These are phyloP conservation scores for Ganoderma sinense DNA, from an alignment of 1,284 basidiomycete species.

Conservation along the genomic window DNA sequence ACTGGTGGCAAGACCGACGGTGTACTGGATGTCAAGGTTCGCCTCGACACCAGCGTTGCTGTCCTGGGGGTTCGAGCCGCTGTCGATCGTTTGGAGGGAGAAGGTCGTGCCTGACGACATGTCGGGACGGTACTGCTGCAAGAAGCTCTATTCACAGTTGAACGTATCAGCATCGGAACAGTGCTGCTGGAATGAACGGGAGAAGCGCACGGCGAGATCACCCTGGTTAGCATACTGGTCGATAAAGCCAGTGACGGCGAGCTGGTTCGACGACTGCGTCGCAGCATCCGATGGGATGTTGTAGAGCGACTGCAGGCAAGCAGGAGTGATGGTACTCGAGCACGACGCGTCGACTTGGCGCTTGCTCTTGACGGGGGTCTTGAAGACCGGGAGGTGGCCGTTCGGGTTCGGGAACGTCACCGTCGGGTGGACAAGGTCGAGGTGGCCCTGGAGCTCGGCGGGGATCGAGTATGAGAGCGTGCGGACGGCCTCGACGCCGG, in stretches of 20 bases:
- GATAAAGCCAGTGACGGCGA: conserved; percentile 66
- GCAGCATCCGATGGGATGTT: conserved; percentile 53
- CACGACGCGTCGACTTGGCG: too few relatives aligned
- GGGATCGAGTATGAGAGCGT: conserved; percentile 55
- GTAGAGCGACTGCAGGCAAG: conserved; percentile 62
- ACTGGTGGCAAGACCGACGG: conserved; percentile 52
- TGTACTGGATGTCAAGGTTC: conserved; percentile 72
- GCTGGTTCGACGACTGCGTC: conserved; percentile 51
- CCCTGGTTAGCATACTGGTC: conserved; percentile 57
- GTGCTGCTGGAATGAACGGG: background rate
- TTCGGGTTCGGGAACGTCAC: conserved; percentile 39
- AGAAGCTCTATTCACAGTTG: conserved; percentile 31
- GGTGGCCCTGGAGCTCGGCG: conserved; percentile 42
- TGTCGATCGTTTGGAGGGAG: conserved; percentile 54
- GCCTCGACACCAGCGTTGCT: conserved; percentile 52
- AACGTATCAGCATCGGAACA: background rate
- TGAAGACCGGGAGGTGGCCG: conserved; percentile 27
- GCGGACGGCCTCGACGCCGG: conserved; percentile 41
- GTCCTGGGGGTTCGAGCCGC: conserved; percentile 47
- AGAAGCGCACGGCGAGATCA: conserved; percentile 49
- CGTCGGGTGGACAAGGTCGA: conserved; percentile 52
- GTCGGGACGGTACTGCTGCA: conserved; percentile 41
- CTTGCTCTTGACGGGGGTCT: conserved; percentile 20
- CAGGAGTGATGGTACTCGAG: conserved; percentile 54
- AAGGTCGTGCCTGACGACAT: conserved; percentile 41